phyloP scores from a whole-genome alignment of 78 protist genomes.

The Salpingoeca rosetta region DNA sequence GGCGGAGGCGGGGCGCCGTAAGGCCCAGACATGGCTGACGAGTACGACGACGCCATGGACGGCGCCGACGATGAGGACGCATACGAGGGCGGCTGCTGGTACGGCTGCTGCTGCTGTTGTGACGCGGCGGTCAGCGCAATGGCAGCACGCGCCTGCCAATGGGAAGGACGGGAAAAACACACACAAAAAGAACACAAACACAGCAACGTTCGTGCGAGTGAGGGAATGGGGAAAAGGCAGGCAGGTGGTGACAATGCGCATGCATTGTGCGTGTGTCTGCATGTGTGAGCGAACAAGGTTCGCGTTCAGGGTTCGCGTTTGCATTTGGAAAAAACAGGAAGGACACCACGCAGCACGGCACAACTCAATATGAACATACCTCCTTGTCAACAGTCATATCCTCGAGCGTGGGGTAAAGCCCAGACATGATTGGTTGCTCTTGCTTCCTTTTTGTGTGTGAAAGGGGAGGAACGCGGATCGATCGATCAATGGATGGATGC shows the following conservation, averaged over 20 bases:
- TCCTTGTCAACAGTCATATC: neutral
- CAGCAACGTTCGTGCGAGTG: neutral
- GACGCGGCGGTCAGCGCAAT: neutral
- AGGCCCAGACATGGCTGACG: neutral
- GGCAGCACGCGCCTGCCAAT: neutral
- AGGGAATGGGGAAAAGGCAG: neutral
- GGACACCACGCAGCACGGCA: neutral
- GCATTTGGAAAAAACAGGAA: neutral
- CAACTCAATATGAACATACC: neutral
- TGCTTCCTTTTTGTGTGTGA: too few species aligned
- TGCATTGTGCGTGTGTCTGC: neutral
- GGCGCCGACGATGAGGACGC: neutral
- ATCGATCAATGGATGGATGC: too few species aligned
- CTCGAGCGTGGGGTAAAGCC: conserved; percentile 5
- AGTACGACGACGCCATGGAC: neutral
- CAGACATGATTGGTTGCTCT: too few species aligned
- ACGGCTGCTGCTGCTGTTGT: neutral
- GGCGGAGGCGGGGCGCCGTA: neutral
- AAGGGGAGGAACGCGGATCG: too few species aligned
- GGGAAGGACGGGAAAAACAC: neutral
- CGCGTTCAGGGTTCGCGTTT: neutral
- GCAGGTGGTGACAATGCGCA: neutral
- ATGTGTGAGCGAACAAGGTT: neutral
- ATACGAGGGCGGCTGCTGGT: neutral
- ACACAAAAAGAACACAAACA: neutral